Evolutionary conservation across 257 asterid genomes (phyloP), one percentile per base, ranked within the genome.

Genomic region (Solanum corneliomulleri): DNA sequence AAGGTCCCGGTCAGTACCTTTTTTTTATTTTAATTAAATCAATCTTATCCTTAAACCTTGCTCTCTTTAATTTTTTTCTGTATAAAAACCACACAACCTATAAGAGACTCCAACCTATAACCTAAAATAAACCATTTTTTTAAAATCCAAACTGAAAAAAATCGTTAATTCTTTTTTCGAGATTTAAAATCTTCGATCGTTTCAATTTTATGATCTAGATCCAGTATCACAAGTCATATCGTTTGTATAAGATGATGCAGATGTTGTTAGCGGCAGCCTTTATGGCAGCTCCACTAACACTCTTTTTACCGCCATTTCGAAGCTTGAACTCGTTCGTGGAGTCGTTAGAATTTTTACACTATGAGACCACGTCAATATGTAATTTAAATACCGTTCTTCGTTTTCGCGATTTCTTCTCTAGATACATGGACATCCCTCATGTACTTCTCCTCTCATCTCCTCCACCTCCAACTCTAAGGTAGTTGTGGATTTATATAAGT

Each of bases 241-340:
- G 1, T 78, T 45, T 78, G 16, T 44, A 78, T 31, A 69, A 69
- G 5, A 69, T 91, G 94, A 81, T 92, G 31, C 66, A 82, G 62
- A 45, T 91, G 80, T 77, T 90, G 75, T 76, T 89, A 80, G 86
- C 94, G 58, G 88, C 35, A 62, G 91, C 89, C 16, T 87, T 89
- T 74, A 47, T 90, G 80, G 90, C 87, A 35, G 91, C 90, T 45
- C 91, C 92, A 25, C 86, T 91, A 44, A 83, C 88, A 9, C 87
- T 92, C 41, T 75, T 76, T 81, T 62, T 92, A 35, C 94, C 91
- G 18, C 92, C 92, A 71, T 11, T 89, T 13, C 91, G 92, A 33
- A 88, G 88, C 21, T 89, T 91, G 58, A 87, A 82, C 25, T 21
- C 82, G 35, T 84, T 90, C 64, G 80, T 88, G n/a, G 87, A 84